phyloP scores from a whole-genome alignment of 2,329 filamentous ascomycete genomes.

The Aspergillus awamori region DNA sequence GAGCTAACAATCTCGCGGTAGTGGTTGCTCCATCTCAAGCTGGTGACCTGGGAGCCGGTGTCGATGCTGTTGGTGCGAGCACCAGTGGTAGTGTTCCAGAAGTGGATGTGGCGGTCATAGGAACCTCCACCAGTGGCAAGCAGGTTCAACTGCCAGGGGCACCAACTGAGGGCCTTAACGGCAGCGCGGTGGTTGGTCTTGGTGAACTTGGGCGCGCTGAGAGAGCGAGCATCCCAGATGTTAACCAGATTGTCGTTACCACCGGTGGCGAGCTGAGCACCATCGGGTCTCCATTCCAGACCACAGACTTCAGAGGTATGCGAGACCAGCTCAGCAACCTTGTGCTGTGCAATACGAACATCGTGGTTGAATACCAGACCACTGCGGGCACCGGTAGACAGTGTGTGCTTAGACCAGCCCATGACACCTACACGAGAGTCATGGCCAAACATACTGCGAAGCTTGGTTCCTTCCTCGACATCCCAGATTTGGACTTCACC shows the following conservation, averaged over 20 bases:
- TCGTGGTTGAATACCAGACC: slow-evolving; percentile 98
- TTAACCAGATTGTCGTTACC: slow-evolving; percentile 99
- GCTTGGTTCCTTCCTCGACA: slow-evolving; percentile 89
- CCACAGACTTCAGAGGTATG: slow-evolving; percentile 98
- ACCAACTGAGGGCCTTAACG: slow-evolving; percentile 98
- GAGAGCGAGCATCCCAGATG: slow-evolving; percentile 96
- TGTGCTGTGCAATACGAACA: slow-evolving; percentile 96
- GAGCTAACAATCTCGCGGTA: slow-evolving; percentile 98
- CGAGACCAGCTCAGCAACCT: slow-evolving; percentile 93
- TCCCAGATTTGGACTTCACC: slow-evolving; percentile 99
- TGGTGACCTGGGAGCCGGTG: slow-evolving; percentile 96
- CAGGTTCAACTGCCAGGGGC: slow-evolving; percentile 97
- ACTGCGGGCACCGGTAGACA: slow-evolving; percentile 92
- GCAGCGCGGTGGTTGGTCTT: slow-evolving; percentile 99
- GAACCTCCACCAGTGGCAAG: slow-evolving; percentile 94
- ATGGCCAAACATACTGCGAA: slow-evolving; percentile 98
- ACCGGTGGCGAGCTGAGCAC: slow-evolving; percentile 93
- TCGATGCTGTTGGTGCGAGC: slow-evolving; percentile 99
- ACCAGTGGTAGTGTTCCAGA: slow-evolving; percentile 99
- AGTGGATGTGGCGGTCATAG: slow-evolving; percentile 97
- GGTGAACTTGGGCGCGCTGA: slow-evolving; percentile 94
- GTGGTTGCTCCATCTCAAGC: slow-evolving; percentile 91
- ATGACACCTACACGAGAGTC: slow-evolving; percentile 96
- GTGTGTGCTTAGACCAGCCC: slow-evolving; percentile 98
- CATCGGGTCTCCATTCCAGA: slow-evolving; percentile 95